Percentiles rank a stretch among this genome's conserved stretches.
Evolutionary conservation across 2,329 filamentous ascomycete genomes (phyloP).

Genomic region (Hymenotorrendiella dingleyae): DNA sequence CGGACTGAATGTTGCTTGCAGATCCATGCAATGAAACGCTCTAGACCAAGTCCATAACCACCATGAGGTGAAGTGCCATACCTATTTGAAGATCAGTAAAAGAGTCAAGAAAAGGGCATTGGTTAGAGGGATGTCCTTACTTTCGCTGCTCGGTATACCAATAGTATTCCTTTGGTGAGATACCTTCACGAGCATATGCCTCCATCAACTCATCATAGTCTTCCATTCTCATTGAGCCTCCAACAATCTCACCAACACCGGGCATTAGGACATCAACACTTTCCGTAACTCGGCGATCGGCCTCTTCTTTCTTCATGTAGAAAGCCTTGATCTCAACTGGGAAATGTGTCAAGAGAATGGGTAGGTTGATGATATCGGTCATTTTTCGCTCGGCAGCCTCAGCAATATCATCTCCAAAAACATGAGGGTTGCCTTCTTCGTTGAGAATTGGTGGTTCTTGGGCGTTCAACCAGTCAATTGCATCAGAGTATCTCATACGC

Average conservation of each 20-base stretch:
- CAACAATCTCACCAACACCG: slow-evolving; percentile 93
- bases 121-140: slow-evolving; percentile 46
- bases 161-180: slow-evolving; percentile 82
- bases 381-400: slow-evolving; percentile 94
- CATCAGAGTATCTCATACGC: slow-evolving; percentile 91
- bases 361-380: slow-evolving; percentile 93
- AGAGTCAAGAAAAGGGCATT: neutral
- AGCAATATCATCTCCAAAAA: slow-evolving; percentile 95
- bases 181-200: slow-evolving; percentile 81
- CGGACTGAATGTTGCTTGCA: slow-evolving; percentile 59
- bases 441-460: slow-evolving; percentile 77
- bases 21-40: slow-evolving; percentile 65
- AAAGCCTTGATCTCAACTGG: slow-evolving; percentile 97
- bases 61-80: slow-evolving; percentile 83
- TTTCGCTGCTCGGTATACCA: slow-evolving; percentile 96
- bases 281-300: slow-evolving; percentile 81
- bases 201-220: slow-evolving; percentile 83
- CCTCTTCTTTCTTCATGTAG: slow-evolving; percentile 89
- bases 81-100: slow-evolving; percentile 36
- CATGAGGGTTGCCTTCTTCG: slow-evolving; percentile 84
- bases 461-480: slow-evolving; percentile 87
- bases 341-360: slow-evolving; percentile 97
- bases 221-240: slow-evolving; percentile 94
- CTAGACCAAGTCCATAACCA: slow-evolving; percentile 82
- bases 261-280: slow-evolving; percentile 84